Base-by-base conservation (phyloP, 495 filamentous ascomycete species). In the Podospora bellae-mahoneyi region DNA sequence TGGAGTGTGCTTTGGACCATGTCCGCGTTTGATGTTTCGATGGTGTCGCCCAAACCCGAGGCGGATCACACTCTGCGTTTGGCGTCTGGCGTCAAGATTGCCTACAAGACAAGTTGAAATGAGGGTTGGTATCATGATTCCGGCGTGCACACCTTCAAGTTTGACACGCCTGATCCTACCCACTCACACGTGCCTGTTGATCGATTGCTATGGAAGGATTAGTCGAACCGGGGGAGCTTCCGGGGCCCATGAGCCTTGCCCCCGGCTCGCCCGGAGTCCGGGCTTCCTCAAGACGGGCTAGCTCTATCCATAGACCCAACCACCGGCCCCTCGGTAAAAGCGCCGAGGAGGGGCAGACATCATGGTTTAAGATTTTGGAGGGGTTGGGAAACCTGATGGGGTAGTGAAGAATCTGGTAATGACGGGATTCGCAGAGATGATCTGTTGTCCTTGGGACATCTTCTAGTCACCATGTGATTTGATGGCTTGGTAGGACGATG, bases 271-370 rank as follows among this genome's bases (percentile, higher is more conserved):
- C 32, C 61, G 32, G 28, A 19, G 15, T 32, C 27, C 61, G 27
- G 61, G n/a, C 27, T 20, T 44, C 18, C 61, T 63, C 61, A 63
- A 63, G n/a, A 63, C 0, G 15, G 61, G 4, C 30, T 63, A 63
- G 61, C 5, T n/a, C n/a, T 5, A 6, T 48, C 18, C 19, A 63
- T 63, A 63, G 61, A 63, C 61, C 34, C 27, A 63, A 63, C 27
- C 61, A 63, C 30, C 61, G 61, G 61, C 30, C 61, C 30, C 61
- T 32, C 30, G 61, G 61, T 63, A 63, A 63, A 34, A 20, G 10
- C 27, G 30, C 61, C 61, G 61, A 19, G 61, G 61, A 63, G 61
- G 61, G 30, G 59, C 10, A 20, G 59, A 28, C n/a, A 48, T 63
- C n/a, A 48, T 32, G 18, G 61, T n/a, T 15, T 20, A 44, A 48